These are phyloP conservation scores for Spongispora temasekensis DNA, from an alignment of 1,284 basidiomycete genomes.

Conservation along the genomic window DNA sequence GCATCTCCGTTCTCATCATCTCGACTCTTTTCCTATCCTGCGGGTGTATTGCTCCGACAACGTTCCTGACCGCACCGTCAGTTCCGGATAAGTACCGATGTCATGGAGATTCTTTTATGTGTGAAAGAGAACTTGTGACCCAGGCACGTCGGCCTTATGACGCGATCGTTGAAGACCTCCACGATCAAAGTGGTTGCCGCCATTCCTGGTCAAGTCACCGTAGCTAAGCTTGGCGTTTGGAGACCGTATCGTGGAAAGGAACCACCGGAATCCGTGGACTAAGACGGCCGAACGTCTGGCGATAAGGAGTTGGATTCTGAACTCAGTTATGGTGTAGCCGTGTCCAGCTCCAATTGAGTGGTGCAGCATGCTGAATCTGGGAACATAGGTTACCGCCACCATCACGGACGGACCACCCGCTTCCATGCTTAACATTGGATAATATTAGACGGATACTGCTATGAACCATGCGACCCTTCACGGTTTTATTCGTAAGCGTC, in stretches of 20 bases:
- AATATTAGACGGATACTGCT: not conserved
- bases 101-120: not conserved
- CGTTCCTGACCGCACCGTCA: no score
- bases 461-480: slow-evolving; percentile 1
- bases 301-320: not conserved
- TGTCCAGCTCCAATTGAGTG: no score
- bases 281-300: not conserved
- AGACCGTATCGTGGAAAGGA: not conserved
- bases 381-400: not conserved
- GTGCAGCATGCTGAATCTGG: not conserved
- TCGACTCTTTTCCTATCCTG: no score
- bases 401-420: not conserved
- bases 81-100: not conserved
- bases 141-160: not conserved
- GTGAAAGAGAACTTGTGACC: not conserved
- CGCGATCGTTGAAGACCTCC: not conserved
- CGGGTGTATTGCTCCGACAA: no score
- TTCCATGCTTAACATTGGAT: not conserved
- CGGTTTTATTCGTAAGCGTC: not conserved
- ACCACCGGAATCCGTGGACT: not conserved
- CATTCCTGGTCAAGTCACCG: not conserved
- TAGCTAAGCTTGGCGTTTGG: not conserved
- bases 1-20: no score
- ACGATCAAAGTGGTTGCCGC: not conserved
- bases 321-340: not conserved